These are phyloP conservation scores for Diutina neorugosa DNA, from an alignment of 1,139 yeast species.

Conservation along the genomic window DNA sequence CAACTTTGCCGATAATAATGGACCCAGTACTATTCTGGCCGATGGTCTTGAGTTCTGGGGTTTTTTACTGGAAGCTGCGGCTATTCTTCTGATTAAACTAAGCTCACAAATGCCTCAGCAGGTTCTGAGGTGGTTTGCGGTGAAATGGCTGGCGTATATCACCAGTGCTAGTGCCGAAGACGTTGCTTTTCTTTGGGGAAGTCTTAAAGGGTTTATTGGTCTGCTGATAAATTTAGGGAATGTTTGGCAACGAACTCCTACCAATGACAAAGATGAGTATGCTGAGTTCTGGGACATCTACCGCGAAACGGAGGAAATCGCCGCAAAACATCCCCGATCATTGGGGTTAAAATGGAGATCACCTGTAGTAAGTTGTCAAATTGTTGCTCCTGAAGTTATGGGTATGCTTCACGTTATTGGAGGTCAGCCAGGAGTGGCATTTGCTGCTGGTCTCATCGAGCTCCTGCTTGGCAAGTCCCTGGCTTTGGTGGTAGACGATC, in stretches of 20 bases:
- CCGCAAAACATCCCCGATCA: background rate
- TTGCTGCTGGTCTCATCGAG: background rate
- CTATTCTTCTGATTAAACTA: conserved; percentile 1
- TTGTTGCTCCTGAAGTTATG: background rate
- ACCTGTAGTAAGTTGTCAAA: background rate
- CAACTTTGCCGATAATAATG: conserved; percentile 45
- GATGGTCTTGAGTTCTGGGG: conserved; percentile 45
- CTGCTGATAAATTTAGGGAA: background rate
- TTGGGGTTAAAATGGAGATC: background rate
- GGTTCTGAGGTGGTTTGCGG: background rate
- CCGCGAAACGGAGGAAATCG: background rate
- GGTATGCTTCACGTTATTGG: background rate
- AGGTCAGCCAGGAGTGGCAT: background rate
- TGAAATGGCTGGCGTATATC: background rate
- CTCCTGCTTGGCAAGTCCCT: background rate
- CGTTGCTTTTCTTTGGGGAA: background rate
- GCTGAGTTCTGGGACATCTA: background rate
- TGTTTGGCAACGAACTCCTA: background rate
- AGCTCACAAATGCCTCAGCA: background rate
- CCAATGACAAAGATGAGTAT: background rate
- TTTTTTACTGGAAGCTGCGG: background rate
- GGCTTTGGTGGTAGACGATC: background rate
- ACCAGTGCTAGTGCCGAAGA: background rate
- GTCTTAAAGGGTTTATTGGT: background rate
- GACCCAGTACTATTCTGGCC: conserved; percentile 36